Evolutionary conservation across 768 basidiomycete genomes (phyloP), one percentile per base, ranked within the genome.

Genomic region (Phylloporus arenicola): DNA sequence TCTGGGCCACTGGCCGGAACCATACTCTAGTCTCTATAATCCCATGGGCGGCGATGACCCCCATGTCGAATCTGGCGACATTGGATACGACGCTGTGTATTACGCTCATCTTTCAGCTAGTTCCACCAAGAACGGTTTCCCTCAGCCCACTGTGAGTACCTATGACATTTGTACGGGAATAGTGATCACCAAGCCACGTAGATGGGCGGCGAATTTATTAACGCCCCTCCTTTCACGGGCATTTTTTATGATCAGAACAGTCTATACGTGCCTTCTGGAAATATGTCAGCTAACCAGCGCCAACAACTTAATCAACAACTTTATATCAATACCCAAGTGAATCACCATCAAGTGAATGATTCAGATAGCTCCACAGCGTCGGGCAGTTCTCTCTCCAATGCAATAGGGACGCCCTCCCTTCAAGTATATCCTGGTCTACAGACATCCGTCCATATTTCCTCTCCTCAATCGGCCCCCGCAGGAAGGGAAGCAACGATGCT

Each of bases 271-370:
- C 16, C 47, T 19, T 29, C 17, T 6, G 50, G 11, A 2, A 50
- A 24, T 13, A 10, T 34, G 12, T 3, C 50, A 22, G 27, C 14
- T 20, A 41, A 20, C 20, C 55, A 52, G 29, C 53, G 50, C 10
- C 55, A 48, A 8, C 59, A 46, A 29, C 17, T 3, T 17, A 51
- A 33, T 30, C 52, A 43, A 12, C 52, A n/a, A 10, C 65, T 65
- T 35, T 37, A 50, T 12, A 53, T 65, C 7, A 1, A 63, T 25
- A 67, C 64, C 3, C 51, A 52, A 38, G 27, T 65, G 34, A 35
- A 17, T 22, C 12, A 35, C 19, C 37, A 10, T 38, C 51, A 16
- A 16, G 20, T 41, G 7, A 30, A 43, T 24, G 64, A 61, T 27
- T 27, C 51, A 9, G 58, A 49, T 1, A 42, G 27, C 12, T 65